phyloP scores from a whole-genome alignment of 73 alveolate genomes.

The Effrenium voratum region DNA sequence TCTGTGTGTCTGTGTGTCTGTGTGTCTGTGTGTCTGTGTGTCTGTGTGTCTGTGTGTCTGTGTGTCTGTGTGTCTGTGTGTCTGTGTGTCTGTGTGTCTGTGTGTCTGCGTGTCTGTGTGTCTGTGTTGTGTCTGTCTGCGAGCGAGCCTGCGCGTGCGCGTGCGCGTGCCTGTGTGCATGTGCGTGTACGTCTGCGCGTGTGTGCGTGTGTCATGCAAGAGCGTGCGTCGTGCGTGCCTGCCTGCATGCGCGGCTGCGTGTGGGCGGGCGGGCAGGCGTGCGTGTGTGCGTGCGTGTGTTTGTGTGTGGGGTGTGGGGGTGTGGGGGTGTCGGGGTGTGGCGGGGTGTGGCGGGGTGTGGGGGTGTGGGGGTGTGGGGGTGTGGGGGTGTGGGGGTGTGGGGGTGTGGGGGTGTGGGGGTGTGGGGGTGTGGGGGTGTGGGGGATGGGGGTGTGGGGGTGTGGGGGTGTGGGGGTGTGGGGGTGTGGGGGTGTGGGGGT shows the following conservation, averaged over 20 bases:
- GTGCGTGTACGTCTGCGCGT: neutral
- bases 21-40: conserved; percentile 29
- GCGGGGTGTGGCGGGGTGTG: too few relatives aligned
- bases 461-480: too few relatives aligned
- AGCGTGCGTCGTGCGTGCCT: conserved; percentile 12
- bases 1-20: conserved; percentile 26
- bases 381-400: too few relatives aligned
- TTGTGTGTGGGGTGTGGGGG: neutral
- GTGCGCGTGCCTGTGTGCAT: neutral
- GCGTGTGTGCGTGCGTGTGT: conserved; percentile 7
- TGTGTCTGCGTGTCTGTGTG: conserved; percentile 35
- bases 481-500: too few relatives aligned
- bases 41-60: conserved; percentile 20
- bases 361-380: too few relatives aligned
- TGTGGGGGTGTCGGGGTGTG: conserved; percentile 89
- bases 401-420: too few relatives aligned
- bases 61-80: neutral
- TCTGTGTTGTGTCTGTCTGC: conserved; percentile 34
- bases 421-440: too few relatives aligned
- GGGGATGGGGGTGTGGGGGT: too few relatives aligned
- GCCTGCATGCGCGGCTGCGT: neutral
- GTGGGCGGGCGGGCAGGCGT: neutral
- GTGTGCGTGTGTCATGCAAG: conserved; percentile 33
- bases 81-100: conserved; percentile 22
- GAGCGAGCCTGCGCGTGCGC: neutral